Percentiles rank a stretch among this genome's conserved stretches.
These are phyloP conservation scores for Kwoniella mangroviensis DNA, from an alignment of 768 basidiomycete species.

Conservation along the genomic window DNA sequence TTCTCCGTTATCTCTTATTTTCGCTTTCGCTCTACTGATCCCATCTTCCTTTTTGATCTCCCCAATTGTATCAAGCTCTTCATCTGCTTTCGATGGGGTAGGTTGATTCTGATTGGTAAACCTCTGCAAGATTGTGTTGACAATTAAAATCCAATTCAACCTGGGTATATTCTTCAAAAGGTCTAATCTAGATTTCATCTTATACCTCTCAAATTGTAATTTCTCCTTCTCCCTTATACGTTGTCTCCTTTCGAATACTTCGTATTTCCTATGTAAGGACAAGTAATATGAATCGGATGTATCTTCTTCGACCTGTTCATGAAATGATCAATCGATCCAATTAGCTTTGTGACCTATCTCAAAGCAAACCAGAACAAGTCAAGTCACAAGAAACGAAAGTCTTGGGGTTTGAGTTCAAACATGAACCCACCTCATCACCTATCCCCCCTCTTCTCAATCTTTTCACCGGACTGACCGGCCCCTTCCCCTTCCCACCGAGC, in stretches of 20 bases:
- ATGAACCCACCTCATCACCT: conserved; percentile 70
- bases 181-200: conserved; percentile 85
- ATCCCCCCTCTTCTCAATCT: conserved; percentile 61
- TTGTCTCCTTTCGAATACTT: conserved; percentile 81
- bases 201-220: conserved; percentile 87
- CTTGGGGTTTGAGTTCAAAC: not conserved
- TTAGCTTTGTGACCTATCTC: too few relatives aligned
- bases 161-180: conserved; percentile 70
- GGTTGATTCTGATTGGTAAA: not conserved
- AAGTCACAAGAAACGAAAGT: not conserved
- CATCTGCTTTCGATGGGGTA: not conserved
- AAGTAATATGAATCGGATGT: conserved; percentile 81
- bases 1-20: conserved; percentile 35
- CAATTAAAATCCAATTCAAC: conserved; percentile 35
- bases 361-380: too few relatives aligned
- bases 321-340: too few relatives aligned
- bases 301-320: conserved; percentile 64
- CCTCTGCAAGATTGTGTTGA: conserved; percentile 35
- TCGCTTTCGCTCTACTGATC: conserved; percentile 25
- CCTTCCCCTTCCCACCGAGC: not conserved
- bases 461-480: conserved; percentile 62
- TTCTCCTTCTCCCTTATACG: conserved; percentile 89
- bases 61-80: not conserved
- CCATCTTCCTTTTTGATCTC: not conserved
- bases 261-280: conserved; percentile 82